Conservation (phyloP, 805 yeast genomes). For the Suhomyces faveliae region DNA sequence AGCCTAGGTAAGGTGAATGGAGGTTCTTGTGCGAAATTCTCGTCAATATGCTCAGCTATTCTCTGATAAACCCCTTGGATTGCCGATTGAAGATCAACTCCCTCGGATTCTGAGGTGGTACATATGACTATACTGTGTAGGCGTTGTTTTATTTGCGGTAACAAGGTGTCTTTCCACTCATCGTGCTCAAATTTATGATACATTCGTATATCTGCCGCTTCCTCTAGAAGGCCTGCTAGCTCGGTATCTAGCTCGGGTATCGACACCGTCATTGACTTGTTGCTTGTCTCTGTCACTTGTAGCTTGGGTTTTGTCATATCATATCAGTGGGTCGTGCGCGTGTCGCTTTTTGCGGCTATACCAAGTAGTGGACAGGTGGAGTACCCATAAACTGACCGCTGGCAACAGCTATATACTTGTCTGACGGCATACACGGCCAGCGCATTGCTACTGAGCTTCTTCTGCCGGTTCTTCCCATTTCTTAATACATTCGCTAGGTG, state of each 20-base stretch:
- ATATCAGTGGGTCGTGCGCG: neutral
- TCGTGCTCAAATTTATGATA: neutral
- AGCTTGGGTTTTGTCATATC: too few relatives aligned
- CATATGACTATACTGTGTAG: slow-evolving; percentile 8
- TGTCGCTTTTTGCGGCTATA: neutral
- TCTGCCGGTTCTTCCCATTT: neutral
- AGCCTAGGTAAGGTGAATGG: slow-evolving; percentile 52
- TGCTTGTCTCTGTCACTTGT: too few relatives aligned
- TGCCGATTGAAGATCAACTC: slow-evolving; percentile 8
- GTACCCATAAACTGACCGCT: too few relatives aligned
- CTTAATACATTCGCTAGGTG: neutral
- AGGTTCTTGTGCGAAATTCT: slow-evolving; percentile 29
- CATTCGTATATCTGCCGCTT: neutral
- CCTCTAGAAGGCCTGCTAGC: neutral
- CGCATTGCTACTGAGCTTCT: too few relatives aligned
- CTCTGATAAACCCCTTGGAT: slow-evolving; percentile 4
- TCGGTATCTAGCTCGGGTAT: slow-evolving; percentile 2
- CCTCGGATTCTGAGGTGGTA: slow-evolving; percentile 9
- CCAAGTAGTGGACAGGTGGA: too few relatives aligned
- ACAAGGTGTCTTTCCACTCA: slow-evolving; percentile 10
- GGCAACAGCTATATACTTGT: too few relatives aligned
- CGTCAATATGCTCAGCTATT: slow-evolving; percentile 36
- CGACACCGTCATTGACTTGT: neutral
- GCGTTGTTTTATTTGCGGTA: slow-evolving; percentile 12
- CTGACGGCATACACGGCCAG: too few relatives aligned